Evolutionary conservation across 495 filamentous ascomycete genomes (phyloP).

Genomic region (Aspergillus wentii): DNA sequence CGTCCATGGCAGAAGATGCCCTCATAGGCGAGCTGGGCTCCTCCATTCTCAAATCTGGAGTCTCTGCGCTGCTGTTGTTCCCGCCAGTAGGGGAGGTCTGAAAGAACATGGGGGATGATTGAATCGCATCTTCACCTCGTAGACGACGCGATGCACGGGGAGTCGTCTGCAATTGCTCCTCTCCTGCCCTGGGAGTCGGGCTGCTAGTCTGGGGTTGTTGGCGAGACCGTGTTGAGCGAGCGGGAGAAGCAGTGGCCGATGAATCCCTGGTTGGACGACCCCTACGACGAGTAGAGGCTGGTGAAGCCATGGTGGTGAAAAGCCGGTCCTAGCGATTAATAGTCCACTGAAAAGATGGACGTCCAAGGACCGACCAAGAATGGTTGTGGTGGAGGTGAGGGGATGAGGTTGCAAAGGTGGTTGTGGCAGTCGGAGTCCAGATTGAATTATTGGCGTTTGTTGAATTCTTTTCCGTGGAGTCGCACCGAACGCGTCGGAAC

Average conservation of each 20-base stretch:
- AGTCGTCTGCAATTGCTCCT: slow-evolving; percentile 29
- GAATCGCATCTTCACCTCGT: slow-evolving; percentile 29
- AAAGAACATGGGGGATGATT: slow-evolving; percentile 80
- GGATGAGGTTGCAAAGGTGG: neutral
- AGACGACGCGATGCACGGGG: slow-evolving; percentile 42
- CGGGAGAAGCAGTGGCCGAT: slow-evolving; percentile 34
- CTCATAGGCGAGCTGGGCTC: slow-evolving; percentile 63
- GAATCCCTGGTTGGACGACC: slow-evolving; percentile 39
- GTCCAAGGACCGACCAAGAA: slow-evolving; percentile 1
- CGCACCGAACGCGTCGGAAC: slow-evolving; percentile 25
- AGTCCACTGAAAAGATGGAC: slow-evolving; percentile 4
- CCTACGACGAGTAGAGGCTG: slow-evolving; percentile 35
- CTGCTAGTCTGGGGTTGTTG: slow-evolving; percentile 35
- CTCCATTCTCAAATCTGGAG: slow-evolving; percentile 45
- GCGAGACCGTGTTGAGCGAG: slow-evolving; percentile 31
- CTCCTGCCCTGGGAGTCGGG: slow-evolving; percentile 18
- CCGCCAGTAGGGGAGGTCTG: slow-evolving; percentile 67
- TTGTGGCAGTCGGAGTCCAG: neutral
- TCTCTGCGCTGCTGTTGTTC: slow-evolving; percentile 51
- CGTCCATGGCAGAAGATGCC: slow-evolving; percentile 51
- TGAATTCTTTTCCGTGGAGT: slow-evolving; percentile 4
- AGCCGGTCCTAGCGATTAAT: slow-evolving; percentile 3
- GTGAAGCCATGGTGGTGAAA: slow-evolving; percentile 42
- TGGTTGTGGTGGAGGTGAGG: slow-evolving; percentile 2
- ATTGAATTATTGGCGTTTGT: neutral